Percentiles rank a stretch among this genome's conserved stretches.
Evolutionary conservation across 2,329 filamentous ascomycete genomes (phyloP).

Genomic region (Pseudogymnoascus sp.): DNA sequence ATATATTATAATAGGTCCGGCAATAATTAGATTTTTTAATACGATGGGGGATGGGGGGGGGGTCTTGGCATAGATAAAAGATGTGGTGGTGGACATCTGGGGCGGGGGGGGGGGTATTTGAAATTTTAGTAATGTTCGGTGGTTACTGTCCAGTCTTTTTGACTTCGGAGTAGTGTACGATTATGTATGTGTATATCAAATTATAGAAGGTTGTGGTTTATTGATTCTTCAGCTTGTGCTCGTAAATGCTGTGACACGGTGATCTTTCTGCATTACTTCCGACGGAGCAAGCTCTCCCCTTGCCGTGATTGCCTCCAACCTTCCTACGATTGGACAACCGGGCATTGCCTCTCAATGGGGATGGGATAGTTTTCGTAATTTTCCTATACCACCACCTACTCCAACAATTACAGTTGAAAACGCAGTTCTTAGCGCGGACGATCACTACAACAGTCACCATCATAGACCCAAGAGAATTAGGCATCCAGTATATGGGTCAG

Average conservation of each 20-base stretch:
- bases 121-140: neutral
- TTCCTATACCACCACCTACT: no score
- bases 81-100: neutral
- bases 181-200: neutral
- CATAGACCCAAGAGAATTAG: no score
- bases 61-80: neutral
- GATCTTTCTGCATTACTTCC: neutral
- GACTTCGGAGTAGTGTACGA: neutral
- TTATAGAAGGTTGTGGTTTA: neutral
- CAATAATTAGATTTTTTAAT: neutral
- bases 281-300: neutral
- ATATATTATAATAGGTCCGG: neutral
- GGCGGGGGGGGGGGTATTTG: neutral
- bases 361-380: constrained; percentile 11
- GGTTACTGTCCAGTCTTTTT: neutral
- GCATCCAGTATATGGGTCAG: neutral
- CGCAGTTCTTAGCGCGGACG: no score
- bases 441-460: no score
- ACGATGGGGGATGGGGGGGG: neutral
- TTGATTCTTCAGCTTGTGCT: neutral
- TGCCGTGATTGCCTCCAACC: constrained; percentile 20
- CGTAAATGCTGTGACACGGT: neutral
- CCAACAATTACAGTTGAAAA: no score
- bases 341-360: constrained; percentile 18
- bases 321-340: constrained; percentile 26